Conservation (phyloP, 1,284 basidiomycete genomes). For the Lignosus rhinocerotis region DNA sequence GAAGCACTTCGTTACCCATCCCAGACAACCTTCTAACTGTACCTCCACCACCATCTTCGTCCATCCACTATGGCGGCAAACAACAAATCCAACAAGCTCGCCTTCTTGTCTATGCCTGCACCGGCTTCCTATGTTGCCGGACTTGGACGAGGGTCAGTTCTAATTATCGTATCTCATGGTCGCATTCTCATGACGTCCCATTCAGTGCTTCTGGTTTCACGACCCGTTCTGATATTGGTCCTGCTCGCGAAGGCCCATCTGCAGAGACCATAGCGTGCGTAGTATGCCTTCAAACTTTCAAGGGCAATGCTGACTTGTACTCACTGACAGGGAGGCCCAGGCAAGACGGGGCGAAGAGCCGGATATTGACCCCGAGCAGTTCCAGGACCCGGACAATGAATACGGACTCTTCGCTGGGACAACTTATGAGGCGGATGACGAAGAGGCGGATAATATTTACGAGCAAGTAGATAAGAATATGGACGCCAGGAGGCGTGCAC, state of each 20-base stretch:
- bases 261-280: constrained; percentile 85
- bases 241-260: constrained; percentile 91
- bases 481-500: constrained; percentile 80
- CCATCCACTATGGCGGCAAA: constrained; percentile 44
- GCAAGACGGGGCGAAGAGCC: constrained; percentile 83
- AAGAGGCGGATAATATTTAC: constrained; percentile 96
- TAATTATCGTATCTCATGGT: constrained; percentile 13
- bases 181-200: background rate
- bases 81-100: constrained; percentile 72
- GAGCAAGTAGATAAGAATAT: constrained; percentile 88
- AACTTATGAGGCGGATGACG: constrained; percentile 96
- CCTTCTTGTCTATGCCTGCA: constrained; percentile 84
- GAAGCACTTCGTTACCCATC: too few relatives aligned
- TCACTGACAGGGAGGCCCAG: constrained; percentile 68
- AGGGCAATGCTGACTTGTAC: background rate
- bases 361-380: constrained; percentile 85
- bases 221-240: constrained; percentile 98
- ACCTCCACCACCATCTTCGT: background rate
- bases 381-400: constrained; percentile 98
- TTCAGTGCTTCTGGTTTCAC: constrained; percentile 94
- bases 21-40: background rate
- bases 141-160: constrained; percentile 86
- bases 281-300: background rate
- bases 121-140: constrained; percentile 95
- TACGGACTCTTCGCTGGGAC: constrained; percentile 94